Base-by-base conservation (phyloP, 805 yeast genomes). In the Ogataea trehalophila region DNA sequence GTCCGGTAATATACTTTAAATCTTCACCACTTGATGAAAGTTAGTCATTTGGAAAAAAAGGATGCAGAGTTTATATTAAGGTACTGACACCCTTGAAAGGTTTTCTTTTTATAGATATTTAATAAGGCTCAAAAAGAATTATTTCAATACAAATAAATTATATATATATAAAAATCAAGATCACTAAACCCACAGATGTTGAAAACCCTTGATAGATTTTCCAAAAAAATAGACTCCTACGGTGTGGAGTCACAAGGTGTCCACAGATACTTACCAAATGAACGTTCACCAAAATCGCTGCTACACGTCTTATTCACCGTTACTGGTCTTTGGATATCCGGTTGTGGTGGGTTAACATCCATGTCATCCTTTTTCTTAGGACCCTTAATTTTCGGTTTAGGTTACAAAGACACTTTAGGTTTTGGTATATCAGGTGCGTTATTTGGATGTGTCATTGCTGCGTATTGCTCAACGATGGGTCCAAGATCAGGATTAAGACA, bases 401-500 rank as follows among this genome's bases (percentile, higher is more conserved):
- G 88, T 14, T 82, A 86, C 56, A 76, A 68, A 48, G 84, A 87
- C 56, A 69, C 87, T 1, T 58, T 86, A 51, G 66, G 79, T 4
- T 70, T 80, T 17, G 95, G 95, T 1, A 52, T 85, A 17, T 54
- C 81, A 5, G 88, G 88, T 0, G 77, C 79, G 49, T 63, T 79
- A 31, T 56, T 85, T 2, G 97, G 97, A 0, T 83, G 94, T 59
- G 62, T 76, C 6, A 70, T 87, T 26, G 95, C 95, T 2, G 94
- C 88, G 0, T 87, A 87, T 60, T 87, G 94, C 62, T 76, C 95
- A 5, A 75, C 81, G 5, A 81, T 89, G 89, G 97, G 97, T 3
- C 95, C 97, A 1, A 74, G 89, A 48, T 86, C 95, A 0, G 97
- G 97, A 0, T 79, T 94, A 52, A 73, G 97, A 58, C 95, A 89